phyloP scores from a whole-genome alignment of 2,329 filamentous ascomycete species.

The Ceratocystis diversiconidia region DNA sequence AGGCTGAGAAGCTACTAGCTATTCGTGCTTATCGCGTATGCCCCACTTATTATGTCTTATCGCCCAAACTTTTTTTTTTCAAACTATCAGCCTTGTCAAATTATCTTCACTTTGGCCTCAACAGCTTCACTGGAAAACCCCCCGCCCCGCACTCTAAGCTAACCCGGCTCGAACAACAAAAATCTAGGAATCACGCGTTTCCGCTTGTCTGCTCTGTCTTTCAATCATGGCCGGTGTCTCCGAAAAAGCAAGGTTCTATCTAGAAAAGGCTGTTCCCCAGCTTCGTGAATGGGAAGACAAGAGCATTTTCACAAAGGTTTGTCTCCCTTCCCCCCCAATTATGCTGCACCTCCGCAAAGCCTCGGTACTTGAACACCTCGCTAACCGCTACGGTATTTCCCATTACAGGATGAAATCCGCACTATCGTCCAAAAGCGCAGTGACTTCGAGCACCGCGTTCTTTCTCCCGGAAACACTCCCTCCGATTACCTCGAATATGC shows the following conservation, averaged over 20 bases:
- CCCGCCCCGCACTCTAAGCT: background rate
- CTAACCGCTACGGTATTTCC: conserved; percentile 15
- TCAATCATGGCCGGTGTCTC: conserved; percentile 61
- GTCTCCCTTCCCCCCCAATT: conserved; percentile 19
- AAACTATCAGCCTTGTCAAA: conserved; percentile 19
- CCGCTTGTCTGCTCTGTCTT: background rate
- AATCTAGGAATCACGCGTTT: background rate
- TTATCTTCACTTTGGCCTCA: conserved; percentile 12
- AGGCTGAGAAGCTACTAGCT: conserved; percentile 17
- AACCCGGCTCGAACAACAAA: no score
- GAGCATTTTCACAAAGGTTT: conserved; percentile 70
- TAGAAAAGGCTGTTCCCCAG: conserved; percentile 84
- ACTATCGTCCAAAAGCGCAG: conserved; percentile 81
- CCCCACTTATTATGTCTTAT: conserved; percentile 16
- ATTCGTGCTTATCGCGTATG: background rate
- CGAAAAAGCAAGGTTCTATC: conserved; percentile 88
- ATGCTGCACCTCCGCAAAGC: conserved; percentile 5
- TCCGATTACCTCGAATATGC: conserved; percentile 76
- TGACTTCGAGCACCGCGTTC: conserved; percentile 82
- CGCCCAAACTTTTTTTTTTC: conserved; percentile 14
- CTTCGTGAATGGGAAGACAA: conserved; percentile 86
- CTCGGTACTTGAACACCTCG: background rate
- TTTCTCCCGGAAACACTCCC: conserved; percentile 62
- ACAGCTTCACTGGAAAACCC: background rate
- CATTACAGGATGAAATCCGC: conserved; percentile 64